phyloP scores from a whole-genome alignment of 805 yeast genomes.

The Schwanniomyces occidentalis region DNA sequence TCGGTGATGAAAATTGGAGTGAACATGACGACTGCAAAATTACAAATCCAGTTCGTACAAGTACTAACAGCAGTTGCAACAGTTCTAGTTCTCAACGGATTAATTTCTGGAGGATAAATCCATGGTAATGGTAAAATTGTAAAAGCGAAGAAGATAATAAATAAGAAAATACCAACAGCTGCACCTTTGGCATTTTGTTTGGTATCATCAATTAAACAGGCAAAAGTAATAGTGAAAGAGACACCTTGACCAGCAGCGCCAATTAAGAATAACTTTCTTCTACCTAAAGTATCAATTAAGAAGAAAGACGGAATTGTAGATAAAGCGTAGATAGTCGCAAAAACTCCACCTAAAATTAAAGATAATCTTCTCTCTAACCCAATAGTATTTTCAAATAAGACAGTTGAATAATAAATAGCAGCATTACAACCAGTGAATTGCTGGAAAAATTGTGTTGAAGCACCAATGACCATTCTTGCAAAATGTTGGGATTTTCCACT shows the following conservation, averaged over 20 bases:
- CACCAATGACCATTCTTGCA: constrained; percentile 61
- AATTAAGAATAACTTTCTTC: constrained; percentile 46
- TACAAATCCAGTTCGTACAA: constrained; percentile 46
- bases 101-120: constrained; percentile 49
- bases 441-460: constrained; percentile 74
- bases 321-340: constrained; percentile 60
- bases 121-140: constrained; percentile 47
- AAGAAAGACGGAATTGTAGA: constrained; percentile 48
- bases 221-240: constrained; percentile 42
- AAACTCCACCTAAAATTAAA: constrained; percentile 64
- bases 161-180: constrained; percentile 46
- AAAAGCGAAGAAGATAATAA: constrained; percentile 45
- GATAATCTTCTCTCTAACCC: constrained; percentile 52
- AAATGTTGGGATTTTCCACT: constrained; percentile 63
- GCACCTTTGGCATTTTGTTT: constrained; percentile 42
- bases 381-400: constrained; percentile 69
- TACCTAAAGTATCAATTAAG: constrained; percentile 42
- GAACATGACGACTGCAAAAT: constrained; percentile 48
- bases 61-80: constrained; percentile 44
- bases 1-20: constrained; percentile 42
- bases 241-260: constrained; percentile 45
- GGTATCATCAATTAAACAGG: constrained; percentile 34
- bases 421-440: constrained; percentile 92
- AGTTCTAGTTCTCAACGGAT: constrained; percentile 49
- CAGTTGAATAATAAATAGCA: constrained; percentile 87